Base-by-base conservation (phyloP, 768 basidiomycete species). In the Mycena galopus region DNA sequence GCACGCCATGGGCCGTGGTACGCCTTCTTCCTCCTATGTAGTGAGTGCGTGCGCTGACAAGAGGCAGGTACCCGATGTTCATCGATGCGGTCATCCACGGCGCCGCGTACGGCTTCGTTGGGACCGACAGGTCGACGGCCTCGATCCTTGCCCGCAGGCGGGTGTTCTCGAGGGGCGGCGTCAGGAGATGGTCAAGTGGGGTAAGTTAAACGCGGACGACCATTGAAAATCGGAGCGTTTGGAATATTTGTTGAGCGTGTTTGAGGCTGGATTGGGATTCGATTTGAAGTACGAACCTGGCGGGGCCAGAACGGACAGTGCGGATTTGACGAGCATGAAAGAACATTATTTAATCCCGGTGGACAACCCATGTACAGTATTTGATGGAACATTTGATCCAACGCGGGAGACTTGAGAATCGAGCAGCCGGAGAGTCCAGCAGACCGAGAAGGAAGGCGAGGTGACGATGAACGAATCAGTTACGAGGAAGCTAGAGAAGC, bases 121-220 rank as follows among this genome's bases (percentile, higher is more conserved):
- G 88, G n/a, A 88, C 87, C 3, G 80, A 84, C n/a, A 71, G 76
- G 35, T 88, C 87, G 42, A 88, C 88, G n/a, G 87, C 87, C 78
- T 85, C 86, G 10, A 71, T 86, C 29, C 62, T 89, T 35, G 84
- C 87, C 0, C 77, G 78, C 21, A 81, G 86, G 29, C 77, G 88
- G 14, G 87, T 88, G 59, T 73, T 81, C 57, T 83, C 85, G 35
- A 71, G 82, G 2, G 81, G 78, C 44, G 87, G 87, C n/a, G 79
- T 80, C 12, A 77, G 16, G 75, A 79, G 51, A 79, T 77, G 63
- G 80, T 86, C n/a, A 77, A 77, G 67, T 87, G 84, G 84, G 87
- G 85, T 5, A 76, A 61, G 33, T 81, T 81, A 30, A 77, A 76
- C 37, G 85, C 85, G 0, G 84, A 86, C 65, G 82, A 82, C 57